phyloP scores from a whole-genome alignment of 2,329 filamentous ascomycete species.

The Sporothrix inflata region DNA sequence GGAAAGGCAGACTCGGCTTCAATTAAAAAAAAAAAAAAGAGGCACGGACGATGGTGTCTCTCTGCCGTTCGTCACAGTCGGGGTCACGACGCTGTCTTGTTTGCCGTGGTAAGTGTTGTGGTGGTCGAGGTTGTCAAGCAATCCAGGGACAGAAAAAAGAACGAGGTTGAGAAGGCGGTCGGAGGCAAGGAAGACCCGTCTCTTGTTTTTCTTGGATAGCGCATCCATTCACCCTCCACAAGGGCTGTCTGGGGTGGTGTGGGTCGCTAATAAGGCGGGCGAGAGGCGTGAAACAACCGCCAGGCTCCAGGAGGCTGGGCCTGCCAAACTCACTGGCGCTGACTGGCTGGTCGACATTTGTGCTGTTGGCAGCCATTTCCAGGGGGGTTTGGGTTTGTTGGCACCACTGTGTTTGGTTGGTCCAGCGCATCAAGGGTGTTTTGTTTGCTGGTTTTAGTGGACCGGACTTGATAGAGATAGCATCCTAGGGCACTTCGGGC shows the following conservation, averaged over 20 bases:
- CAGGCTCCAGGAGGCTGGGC: conserved; percentile 14
- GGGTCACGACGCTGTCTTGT: background rate
- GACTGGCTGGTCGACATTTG: background rate
- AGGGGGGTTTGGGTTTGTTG: background rate
- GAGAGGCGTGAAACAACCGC: background rate
- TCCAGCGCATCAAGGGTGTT: background rate
- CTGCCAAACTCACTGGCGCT: background rate
- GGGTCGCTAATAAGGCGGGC: background rate
- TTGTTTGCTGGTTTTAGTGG: background rate
- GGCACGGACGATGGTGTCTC: background rate
- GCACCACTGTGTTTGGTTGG: background rate
- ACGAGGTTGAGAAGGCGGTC: conserved; percentile 5
- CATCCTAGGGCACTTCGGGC: background rate
- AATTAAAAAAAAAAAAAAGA: background rate
- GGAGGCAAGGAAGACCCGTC: conserved; percentile 1
- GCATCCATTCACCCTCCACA: background rate
- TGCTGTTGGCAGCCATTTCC: background rate
- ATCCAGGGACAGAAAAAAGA: background rate
- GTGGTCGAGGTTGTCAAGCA: background rate
- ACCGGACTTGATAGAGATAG: background rate
- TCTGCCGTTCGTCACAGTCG: background rate
- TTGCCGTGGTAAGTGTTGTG: background rate
- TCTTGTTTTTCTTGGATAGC: background rate
- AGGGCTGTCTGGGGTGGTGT: background rate
- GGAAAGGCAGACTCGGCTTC: background rate